Conservation (phyloP, 768 basidiomycete genomes). For the Peribolospora baueri region DNA sequence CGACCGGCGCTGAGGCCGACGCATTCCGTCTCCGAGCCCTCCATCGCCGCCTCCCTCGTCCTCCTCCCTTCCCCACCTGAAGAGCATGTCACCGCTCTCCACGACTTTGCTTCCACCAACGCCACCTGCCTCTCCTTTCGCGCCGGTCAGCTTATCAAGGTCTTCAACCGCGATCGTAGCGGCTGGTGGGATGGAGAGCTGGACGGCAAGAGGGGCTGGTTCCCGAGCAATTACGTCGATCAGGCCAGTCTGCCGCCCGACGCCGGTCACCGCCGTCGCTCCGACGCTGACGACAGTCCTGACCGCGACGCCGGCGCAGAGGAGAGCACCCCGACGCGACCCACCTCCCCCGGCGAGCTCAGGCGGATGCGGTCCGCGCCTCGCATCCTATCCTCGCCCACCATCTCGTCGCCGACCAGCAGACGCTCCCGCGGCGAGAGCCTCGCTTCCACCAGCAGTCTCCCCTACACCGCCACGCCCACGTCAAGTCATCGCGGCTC, state of each 20-base stretch:
- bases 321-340: background rate
- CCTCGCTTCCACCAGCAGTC: background rate
- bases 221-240: slow-evolving; percentile 72
- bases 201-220: slow-evolving; percentile 71
- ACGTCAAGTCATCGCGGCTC: too few species aligned
- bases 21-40: background rate
- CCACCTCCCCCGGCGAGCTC: too few species aligned
- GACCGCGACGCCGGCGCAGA: background rate
- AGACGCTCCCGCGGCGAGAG: background rate
- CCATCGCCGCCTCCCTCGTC: background rate
- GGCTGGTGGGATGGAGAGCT: slow-evolving; percentile 99
- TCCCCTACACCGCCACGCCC: background rate
- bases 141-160: slow-evolving; percentile 72
- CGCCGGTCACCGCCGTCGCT: too few species aligned
- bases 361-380: too few species aligned
- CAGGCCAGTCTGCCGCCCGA: too few species aligned
- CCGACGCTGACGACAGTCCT: too few species aligned
- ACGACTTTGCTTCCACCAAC: slow-evolving; percentile 57
- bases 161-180: slow-evolving; percentile 59
- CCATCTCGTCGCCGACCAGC: background rate
- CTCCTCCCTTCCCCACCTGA: background rate
- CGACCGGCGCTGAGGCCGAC: too few species aligned
- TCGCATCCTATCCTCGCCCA: too few species aligned
- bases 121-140: slow-evolving; percentile 68
- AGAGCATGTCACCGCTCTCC: slow-evolving; percentile 73